Base-by-base conservation (phyloP, 805 yeast species). In the Suhomyces faveliae region DNA sequence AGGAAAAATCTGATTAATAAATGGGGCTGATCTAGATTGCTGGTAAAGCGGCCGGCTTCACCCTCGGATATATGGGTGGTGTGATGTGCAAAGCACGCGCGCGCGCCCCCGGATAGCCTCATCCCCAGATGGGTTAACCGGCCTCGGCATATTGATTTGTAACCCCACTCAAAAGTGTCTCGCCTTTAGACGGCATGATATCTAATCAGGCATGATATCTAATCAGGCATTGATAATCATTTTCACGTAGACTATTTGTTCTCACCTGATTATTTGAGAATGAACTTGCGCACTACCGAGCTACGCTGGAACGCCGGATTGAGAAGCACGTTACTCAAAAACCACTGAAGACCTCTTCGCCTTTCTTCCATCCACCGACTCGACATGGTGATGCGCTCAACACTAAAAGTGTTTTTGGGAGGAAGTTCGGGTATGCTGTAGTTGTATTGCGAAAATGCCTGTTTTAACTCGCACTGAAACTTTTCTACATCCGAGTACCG, bases 401-500 rank as follows among this genome's bases (percentile, higher is more conserved):
- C 27, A 40, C 76, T 74, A 17, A 74, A 67, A 19, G 65, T 64
- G 45, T 75, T 76, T 46, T 76, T 77, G 0, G 82, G 77, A 1
- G 89, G 88, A 22, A 83, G 62, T 10, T 49, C 55, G 2, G 84
- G 83, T 1, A 82, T 62, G 47, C 70, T 68, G n/a, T 56, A 54
- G 11, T 45, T 42, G 44, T 20, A 27, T 35, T n/a, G 60, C 0
- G 80, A 78, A 50, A 68, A 76, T 25, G 62, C 66, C 3, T 37
- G 41, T 11, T 56, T 58, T 17, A 85, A 61, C 4, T 55, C 51
- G 1, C 56, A 56, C 21, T 84, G 70, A 29, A 88, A 70, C 25
- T 49, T 51, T 35, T 66, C 83, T 51, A 88, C 78, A 40, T 87
- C 92, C 29, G 81, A 77, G 62, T 85, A 88, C 33, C 96, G 62